These are phyloP conservation scores for Quercus tomentella DNA, from an alignment of 331 rosid species.

Conservation along the genomic window DNA sequence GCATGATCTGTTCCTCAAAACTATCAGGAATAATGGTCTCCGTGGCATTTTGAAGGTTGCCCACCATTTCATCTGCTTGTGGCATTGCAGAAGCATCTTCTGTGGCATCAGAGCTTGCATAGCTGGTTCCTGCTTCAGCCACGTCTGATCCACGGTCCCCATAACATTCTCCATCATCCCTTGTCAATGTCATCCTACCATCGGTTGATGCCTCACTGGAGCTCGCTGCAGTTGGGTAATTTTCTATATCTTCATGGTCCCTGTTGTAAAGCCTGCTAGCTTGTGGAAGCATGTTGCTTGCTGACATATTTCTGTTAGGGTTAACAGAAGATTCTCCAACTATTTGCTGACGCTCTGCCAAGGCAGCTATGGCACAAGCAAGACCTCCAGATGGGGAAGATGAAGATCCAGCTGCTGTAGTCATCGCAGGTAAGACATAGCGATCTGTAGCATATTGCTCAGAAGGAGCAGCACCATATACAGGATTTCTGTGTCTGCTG, in stretches of 20 bases:
- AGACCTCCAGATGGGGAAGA: conserved; percentile 95
- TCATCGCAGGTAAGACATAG: conserved; percentile 39
- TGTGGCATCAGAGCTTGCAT: conserved; percentile 46
- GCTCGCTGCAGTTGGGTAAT: conserved; percentile 49
- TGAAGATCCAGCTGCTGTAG: conserved; percentile 55
- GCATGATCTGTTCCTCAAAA: conserved; percentile 98
- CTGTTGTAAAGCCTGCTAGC: conserved; percentile 55
- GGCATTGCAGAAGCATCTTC: conserved; percentile 48
- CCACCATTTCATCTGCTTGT: conserved; percentile 44
- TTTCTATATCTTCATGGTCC: conserved; percentile 39
- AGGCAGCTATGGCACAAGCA: conserved; percentile 97
- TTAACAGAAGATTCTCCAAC: conserved; percentile 53
- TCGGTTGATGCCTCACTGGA: conserved; percentile 31
- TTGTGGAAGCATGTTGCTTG: conserved; percentile 49
- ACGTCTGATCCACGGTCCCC: conserved; percentile 45
- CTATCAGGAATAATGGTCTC: conserved; percentile 75
- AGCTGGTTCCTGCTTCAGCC: conserved; percentile 58
- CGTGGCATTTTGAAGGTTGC: conserved; percentile 41
- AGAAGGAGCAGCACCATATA: conserved; percentile 43
- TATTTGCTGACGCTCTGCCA: conserved; percentile 93
- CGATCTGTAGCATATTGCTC: conserved; percentile 38
- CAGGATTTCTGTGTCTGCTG: conserved; percentile 57
- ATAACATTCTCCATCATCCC: conserved; percentile 58
- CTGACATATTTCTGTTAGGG: conserved; percentile 35
- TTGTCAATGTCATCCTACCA: conserved; percentile 25